Evolutionary conservation across 352 stramenopile genomes (phyloP), one percentile per base, ranked within the genome.

Genomic region (Phytopythium montanum): DNA sequence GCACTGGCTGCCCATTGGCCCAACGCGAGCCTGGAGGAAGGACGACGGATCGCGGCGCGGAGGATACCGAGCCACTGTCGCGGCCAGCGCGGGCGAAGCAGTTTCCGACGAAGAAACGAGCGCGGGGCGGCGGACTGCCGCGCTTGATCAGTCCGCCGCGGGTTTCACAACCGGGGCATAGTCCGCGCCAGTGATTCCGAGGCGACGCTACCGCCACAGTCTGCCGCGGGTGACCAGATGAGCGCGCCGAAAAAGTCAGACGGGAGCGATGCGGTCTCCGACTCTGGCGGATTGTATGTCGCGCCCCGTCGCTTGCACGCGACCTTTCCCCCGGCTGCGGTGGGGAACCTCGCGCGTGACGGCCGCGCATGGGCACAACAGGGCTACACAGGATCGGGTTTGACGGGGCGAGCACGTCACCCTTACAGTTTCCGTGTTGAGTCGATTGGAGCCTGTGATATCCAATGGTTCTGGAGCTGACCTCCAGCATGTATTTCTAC

Each of bases 101-200:
- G 42, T 60, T 54, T 60, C 41, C 55, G 16, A 26, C 42, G 42
- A 39, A 61, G 18, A 61, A 46, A 46, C 55, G 29, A 33, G 42
- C 23, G 34, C 26, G 18, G 39, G 10, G 5, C 13, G 7, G 10
- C 48, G 33, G 33, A 56, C 50, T 18, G 28, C 26, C 21, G 12
- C 18, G 36, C 10, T 49, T 58, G 39, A 46, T 54, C 49, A 54
- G 49, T 54, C 49, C 49, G 49, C 49, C 18, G 48, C n/a, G 42
- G 10, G 42, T n/a, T 18, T 23, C 21, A n/a, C n/a, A 36, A 7
- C 31, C 8, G 3, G 19, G 2, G 3, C 23, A 50, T 50, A 50
- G 21, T 19, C 14, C 18, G n/a, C 9, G 6, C 44, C 28, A 50
- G 44, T 31, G 48, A 5, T 6, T 6, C 31, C 31, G 31, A 10